These are phyloP conservation scores for Eucalyptus paniculata DNA, from an alignment of 345 rosid genomes.

Conservation along the genomic window DNA sequence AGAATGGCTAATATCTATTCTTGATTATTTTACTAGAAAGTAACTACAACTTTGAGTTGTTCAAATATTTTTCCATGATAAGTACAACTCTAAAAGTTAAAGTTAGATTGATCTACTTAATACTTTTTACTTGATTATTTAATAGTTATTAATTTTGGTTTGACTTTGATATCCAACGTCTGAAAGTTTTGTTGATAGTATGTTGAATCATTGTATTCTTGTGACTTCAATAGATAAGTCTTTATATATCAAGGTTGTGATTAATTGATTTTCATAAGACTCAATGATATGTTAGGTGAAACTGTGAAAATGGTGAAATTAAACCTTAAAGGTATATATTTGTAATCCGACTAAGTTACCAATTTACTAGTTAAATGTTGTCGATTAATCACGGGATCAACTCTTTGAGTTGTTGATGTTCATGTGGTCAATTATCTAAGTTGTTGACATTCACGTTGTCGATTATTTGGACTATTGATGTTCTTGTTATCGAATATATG, in stretches of 20 bases:
- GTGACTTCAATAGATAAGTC: neutral
- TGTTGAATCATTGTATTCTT: too few species aligned
- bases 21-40: too few species aligned
- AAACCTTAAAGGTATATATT: neutral
- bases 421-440: neutral
- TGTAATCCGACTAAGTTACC: neutral
- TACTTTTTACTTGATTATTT: too few species aligned
- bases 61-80: too few species aligned
- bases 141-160: neutral
- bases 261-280: neutral
- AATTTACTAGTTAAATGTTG: too few species aligned
- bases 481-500: neutral
- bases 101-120: too few species aligned
- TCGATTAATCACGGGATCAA: too few species aligned
- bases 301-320: neutral
- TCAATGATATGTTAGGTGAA: neutral
- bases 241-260: neutral
- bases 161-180: neutral
- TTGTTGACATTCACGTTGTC: neutral
- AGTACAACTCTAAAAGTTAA: too few species aligned
- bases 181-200: neutral
- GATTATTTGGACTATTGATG: too few species aligned
- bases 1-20: too few species aligned
- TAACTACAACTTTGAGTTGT: too few species aligned
- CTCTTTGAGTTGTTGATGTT: neutral